Base-by-base conservation (phyloP, 495 filamentous ascomycete species). In the Neurospora sp. region DNA sequence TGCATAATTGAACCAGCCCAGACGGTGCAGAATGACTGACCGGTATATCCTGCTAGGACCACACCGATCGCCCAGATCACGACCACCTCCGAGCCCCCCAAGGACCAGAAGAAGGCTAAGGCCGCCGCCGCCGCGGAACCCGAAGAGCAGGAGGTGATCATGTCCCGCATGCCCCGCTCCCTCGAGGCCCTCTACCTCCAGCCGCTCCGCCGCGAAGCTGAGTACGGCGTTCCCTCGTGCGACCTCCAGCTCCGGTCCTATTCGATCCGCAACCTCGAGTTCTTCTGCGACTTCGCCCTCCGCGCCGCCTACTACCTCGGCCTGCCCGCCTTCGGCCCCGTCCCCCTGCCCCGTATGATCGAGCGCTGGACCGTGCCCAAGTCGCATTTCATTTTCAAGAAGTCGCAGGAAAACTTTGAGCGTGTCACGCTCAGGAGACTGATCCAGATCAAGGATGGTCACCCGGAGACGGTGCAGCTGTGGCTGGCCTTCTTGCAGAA, bases 321-420 rank as follows among this genome's bases (percentile, higher is more conserved):
- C 66, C 90, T 99, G 66, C 92, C 94, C 28, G 94, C 94, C 17
- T 91, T 86, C 45, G 96, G 96, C 1, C 94, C 96, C 31, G 86
- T 97, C 5, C 94, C 96, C n/a, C 85, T 99, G 40, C 96, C 96
- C 5, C 88, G 91, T 71, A 92, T 93, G 59, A 90, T 87, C 21
- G 91, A 98, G 83, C 87, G 94, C 73, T 99, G 96, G 96, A 98
- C 96, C 70, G 94, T 99, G 15, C 95, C 94, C 36, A 89, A 88
- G 79, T 90, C 88, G 76, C 91, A 92, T 80, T 99, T 99, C 85
- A 90, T 97, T 72, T 90, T 92, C 86, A 99, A 99, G 85, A 99
- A 98, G 85, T 91, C 89, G 73, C 94, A 99, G 82, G 96, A 99
- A 84, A 99, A 99, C 80, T 99, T 95, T 78, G 94, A 97, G 85